These are phyloP conservation scores for Diaporthe eres DNA, from an alignment of 2,329 filamentous ascomycete species.

Conservation along the genomic window DNA sequence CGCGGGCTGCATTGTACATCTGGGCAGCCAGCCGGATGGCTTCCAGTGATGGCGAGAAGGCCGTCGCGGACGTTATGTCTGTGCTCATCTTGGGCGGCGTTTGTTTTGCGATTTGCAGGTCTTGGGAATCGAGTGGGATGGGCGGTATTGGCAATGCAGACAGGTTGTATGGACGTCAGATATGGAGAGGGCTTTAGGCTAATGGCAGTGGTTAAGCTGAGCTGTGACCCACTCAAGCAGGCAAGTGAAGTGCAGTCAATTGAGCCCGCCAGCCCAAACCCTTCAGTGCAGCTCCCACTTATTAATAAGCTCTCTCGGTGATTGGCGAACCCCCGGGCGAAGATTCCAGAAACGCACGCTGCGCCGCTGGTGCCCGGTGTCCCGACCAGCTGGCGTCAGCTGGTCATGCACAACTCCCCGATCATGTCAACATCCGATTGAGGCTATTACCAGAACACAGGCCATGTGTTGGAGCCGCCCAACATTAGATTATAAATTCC, in stretches of 20 bases:
- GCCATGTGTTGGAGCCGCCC: too few relatives aligned
- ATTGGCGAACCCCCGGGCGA: constrained; percentile 30
- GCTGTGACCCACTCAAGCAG: background rate
- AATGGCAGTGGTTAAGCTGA: background rate
- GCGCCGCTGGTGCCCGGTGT: background rate
- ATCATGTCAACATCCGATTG: too few relatives aligned
- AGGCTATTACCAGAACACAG: constrained; percentile 49
- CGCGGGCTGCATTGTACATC: constrained; percentile 77
- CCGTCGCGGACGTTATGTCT: constrained; percentile 18
- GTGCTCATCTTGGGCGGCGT: background rate
- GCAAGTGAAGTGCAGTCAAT: background rate
- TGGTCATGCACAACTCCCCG: constrained; percentile 52
- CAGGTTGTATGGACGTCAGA: background rate
- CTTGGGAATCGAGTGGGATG: background rate
- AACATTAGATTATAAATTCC: too few relatives aligned
- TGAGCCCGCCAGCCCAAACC: background rate
- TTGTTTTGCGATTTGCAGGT: background rate
- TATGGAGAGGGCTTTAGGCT: background rate
- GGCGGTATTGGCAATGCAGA: constrained; percentile 7
- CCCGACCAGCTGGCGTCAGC: constrained; percentile 19
- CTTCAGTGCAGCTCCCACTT: constrained; percentile 19
- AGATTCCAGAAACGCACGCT: constrained; percentile 21
- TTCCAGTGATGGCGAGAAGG: constrained; percentile 67
- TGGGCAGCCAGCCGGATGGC: constrained; percentile 75
- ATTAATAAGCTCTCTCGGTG: constrained; percentile 29